Evolutionary conservation across 176 grass and related monocot genomes (phyloP), one percentile per base, ranked within the genome.

Genomic region (Cymbopogon citratus): DNA sequence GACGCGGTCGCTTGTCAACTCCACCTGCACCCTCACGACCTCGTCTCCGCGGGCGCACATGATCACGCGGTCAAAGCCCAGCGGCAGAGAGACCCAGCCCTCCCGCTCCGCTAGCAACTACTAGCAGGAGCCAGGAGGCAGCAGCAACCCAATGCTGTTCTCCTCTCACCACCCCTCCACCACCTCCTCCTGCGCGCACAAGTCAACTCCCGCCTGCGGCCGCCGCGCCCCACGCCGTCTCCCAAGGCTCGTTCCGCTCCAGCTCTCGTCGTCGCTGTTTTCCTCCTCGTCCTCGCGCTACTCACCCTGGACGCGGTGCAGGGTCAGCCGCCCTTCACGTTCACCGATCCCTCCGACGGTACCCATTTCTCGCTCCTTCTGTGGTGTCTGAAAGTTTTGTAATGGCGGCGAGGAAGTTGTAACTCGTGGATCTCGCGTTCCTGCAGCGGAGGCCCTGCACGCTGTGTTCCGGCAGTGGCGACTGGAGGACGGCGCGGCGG

Each of bases 51-150:
- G 21, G 38, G 29, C 59, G 45, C 49, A 51, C 68, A 51, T 39
- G 45, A 54, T 56, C 78, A 34, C 76, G 45, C 57, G 70, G 81
- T 75, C 87, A 89, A 80, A 69, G 52, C 59, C 74, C 29, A 76
- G 57, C 51, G 26, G 44, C 71, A 73, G 26, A 66, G 62, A 69
- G 27, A 74, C 64, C n/a, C 74, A 72, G 49, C 21, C 43, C 65
- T 24, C 63, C 78, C 46, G 27, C 77, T 67, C 43, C 7, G 45
- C 43, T 52, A 24, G 43, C 63, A 80, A 66, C 19, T 80, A 48
- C 9, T 15, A 21, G 15, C 3, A n/a, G 60, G 13, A 2, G 63
- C 63, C 9, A 39, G 35, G 3, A 36, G 4, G 35, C 9, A 12
- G 76, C 33, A 4, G 63, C 77, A 33, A 16, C 63, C 64, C 78